Evolutionary conservation across 2,329 filamentous ascomycete genomes (phyloP), one percentile per base, ranked within the genome.

Genomic region (Whalleya microplaca): DNA sequence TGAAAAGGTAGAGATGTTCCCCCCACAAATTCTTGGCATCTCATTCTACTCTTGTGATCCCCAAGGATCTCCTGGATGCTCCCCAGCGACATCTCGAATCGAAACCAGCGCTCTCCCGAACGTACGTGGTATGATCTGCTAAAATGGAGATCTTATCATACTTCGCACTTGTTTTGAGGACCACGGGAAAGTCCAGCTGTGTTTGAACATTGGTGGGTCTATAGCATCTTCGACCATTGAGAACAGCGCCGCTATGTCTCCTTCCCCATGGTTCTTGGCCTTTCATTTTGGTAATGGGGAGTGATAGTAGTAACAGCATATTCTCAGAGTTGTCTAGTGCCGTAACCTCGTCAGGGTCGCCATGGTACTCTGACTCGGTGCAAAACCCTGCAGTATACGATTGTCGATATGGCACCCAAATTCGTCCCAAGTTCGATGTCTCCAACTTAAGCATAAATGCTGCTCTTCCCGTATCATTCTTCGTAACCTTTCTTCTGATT

Each of bases 81-180:
- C 32, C 56, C 51, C 48, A 53, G 57, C 50, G 57, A 45, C 59
- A 45, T 55, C 55, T 58, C 61, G 44, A 58, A 59, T 59, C 43
- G 42, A 54, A 61, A 57, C 59, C 53, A 50, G 52, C 48, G 19
- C 16, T 49, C 18, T 51, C 53, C 58, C 55, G 40, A 63, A 59
- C 62, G 23, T 23, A 2, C 10, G 53, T 50, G 21, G 60, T 66
- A 61, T 67, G 61, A 67, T 69, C 66, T 64, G 32, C 64, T 47
- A 23, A 45, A 21, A 41, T 18, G 57, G 51, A 54, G 52, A 66
- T 66, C 59, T 60, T 64, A 62, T 61, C 55, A 53, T 46, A 58
- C 49, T 40, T 43, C 43, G 43, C 51, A 55, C 43, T 53, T 48
- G 63, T 66, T 59, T 64, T 55, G 55, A 51, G 47, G 53, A 51